phyloP scores from a whole-genome alignment of 2,329 filamentous ascomycete species.

The Chaetoscypha palmicola region DNA sequence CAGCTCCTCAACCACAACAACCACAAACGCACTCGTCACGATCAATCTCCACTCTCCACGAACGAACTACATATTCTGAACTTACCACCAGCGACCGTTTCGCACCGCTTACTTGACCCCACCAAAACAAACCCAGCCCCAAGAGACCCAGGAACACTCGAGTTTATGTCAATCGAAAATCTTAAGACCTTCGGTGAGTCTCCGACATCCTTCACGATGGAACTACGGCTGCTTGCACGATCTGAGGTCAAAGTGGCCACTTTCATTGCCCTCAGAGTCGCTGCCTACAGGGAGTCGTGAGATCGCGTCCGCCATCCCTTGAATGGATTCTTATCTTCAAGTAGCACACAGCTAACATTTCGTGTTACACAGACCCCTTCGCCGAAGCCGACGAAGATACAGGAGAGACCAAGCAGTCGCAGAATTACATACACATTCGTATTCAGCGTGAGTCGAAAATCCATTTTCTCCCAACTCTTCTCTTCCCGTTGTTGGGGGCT shows the following conservation, averaged over 20 bases:
- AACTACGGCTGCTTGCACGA: too few species aligned
- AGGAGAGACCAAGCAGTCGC: slow-evolving; percentile 88
- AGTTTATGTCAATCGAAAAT: slow-evolving; percentile 99
- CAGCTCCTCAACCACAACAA: slow-evolving; percentile 6
- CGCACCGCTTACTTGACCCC: slow-evolving; percentile 14
- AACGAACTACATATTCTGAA: slow-evolving; percentile 16
- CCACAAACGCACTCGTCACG: slow-evolving; percentile 2
- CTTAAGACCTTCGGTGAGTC: slow-evolving; percentile 85
- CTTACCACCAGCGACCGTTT: too few species aligned
- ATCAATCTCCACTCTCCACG: slow-evolving; percentile 1
- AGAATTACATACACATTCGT: slow-evolving; percentile 99
- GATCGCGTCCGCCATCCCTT: too few species aligned
- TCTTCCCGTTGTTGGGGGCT: not conserved
- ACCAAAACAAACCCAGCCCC: slow-evolving; percentile 21
- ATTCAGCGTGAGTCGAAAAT: slow-evolving; percentile 76
- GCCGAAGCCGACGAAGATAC: slow-evolving; percentile 99
- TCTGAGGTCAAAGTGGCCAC: too few species aligned
- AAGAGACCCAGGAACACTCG: slow-evolving; percentile 55
- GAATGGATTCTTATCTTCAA: too few species aligned
- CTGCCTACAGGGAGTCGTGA: too few species aligned
- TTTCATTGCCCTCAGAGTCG: too few species aligned
- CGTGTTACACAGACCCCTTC: slow-evolving; percentile 77
- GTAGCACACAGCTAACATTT: slow-evolving; percentile 21
- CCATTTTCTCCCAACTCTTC: too few species aligned
- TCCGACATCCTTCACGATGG: too few species aligned